Base-by-base conservation (phyloP, 257 asterid genomes). In the Solanum sejunctum region DNA sequence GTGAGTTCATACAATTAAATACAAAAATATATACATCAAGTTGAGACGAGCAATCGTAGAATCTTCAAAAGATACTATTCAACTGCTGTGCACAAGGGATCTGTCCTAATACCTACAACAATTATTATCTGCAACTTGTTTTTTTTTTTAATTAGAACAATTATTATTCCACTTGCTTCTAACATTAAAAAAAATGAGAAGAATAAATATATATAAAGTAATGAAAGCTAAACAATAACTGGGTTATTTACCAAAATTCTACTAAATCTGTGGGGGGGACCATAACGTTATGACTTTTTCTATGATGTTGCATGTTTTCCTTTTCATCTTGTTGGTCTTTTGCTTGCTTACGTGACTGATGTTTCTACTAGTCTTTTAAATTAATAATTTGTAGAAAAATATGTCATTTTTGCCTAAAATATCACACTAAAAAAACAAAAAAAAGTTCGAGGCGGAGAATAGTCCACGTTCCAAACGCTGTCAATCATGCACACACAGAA, bases 311-410 rank as follows among this genome's bases (percentile, higher is more conserved):
- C 82, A 47, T 75, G 43, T 23, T 49, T 75, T 49, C 8, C 43
- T 49, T 21, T 49, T 28, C 13, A 32, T n/a, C 54, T 5, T 55
- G 77, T 72, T 36, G 64, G 21, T 43, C 78, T 47, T 72, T 83
- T 23, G 43, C 36, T 39, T 63, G 85, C 83, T 84, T 45, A 87
- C 21, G 71, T 84, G n/a, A 56, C 6, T 80, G 83, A 87, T 51
- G 75, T 56, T 28, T 47, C 20, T 13, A 41, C 52, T 47, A 52
- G 58, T 15, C 3, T 43, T 61, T 41, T 41, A 54, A 80, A 39
- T 79, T 32, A 2, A 21, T 21, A 58, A n/a, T 58, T 10, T 9
- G 11, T n/a, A 28, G 23, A 20, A 43, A 67, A 8, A 43, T 49
- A 23, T 75, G 15, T 75, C 49, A 21, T 47, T 49, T 47, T 72